Evolutionary conservation across 352 stramenopile genomes (phyloP).

Genomic region (Phytophthora vignae): DNA sequence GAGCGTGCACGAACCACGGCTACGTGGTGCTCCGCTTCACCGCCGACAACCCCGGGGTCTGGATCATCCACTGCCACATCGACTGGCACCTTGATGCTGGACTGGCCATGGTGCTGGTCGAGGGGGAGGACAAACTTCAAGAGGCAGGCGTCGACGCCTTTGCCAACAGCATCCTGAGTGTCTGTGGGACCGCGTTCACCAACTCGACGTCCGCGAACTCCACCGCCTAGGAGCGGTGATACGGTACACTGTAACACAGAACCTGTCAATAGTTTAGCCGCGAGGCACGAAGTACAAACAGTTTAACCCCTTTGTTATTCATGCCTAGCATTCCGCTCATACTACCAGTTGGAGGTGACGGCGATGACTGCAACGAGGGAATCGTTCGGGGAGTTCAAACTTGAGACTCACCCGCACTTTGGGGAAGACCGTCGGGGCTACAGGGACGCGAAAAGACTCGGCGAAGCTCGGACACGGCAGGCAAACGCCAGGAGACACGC

Average conservation of each 20-base stretch:
- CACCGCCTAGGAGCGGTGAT: conserved; percentile 16
- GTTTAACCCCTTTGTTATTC: conserved; percentile 1
- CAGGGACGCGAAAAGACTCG: conserved; percentile 17
- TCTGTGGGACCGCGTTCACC: conserved; percentile 23
- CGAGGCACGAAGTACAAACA: conserved; percentile 9
- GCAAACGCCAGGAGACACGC: not conserved
- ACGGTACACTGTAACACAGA: no score
- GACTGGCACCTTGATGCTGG: conserved; percentile 44
- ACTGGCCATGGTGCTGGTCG: conserved; percentile 37
- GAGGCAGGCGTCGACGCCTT: conserved; percentile 22
- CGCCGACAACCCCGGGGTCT: conserved; percentile 44
- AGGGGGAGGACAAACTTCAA: conserved; percentile 28
- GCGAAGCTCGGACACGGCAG: conserved; percentile 25
- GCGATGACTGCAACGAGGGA: conserved; percentile 3
- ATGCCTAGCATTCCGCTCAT: not conserved
- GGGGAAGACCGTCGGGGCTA: conserved; percentile 31
- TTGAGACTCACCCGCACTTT: conserved; percentile 25
- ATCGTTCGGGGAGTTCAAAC: conserved; percentile 20
- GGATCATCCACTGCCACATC: conserved; percentile 54
- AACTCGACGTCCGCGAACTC: conserved; percentile 34
- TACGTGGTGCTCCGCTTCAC: conserved; percentile 44
- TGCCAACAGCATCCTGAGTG: conserved; percentile 30
- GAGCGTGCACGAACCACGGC: conserved; percentile 24
- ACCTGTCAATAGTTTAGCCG: not conserved
- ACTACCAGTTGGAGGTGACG: not conserved